phyloP scores from a whole-genome alignment of 2,329 filamentous ascomycete genomes.

The Pseudogymnoascus sp. region DNA sequence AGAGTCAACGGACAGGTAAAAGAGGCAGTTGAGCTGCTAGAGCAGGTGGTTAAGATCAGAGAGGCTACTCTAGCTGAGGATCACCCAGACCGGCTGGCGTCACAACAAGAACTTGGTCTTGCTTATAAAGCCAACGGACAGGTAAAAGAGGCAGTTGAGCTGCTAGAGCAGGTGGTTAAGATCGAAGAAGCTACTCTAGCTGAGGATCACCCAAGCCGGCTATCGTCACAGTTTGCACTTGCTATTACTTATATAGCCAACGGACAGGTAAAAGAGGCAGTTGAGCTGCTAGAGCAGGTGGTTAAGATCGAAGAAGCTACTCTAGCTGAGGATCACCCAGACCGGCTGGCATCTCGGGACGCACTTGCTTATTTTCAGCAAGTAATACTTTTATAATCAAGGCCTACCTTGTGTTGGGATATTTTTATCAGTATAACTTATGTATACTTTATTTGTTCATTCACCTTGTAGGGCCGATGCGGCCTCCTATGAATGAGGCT shows the following conservation, averaged over 20 bases:
- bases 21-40: no score
- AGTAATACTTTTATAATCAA: no score
- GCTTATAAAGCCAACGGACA: constrained; percentile 9
- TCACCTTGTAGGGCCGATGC: constrained; percentile 17
- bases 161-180: constrained; percentile 8
- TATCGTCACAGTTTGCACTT: no score
- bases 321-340: no score
- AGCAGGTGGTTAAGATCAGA: neutral
- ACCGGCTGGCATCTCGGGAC: no score
- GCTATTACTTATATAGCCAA: neutral
- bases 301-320: neutral
- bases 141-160: neutral
- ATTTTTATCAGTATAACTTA: no score
- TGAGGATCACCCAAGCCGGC: no score
- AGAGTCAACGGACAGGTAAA: no score
- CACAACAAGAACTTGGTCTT: constrained; percentile 4
- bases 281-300: constrained; percentile 7
- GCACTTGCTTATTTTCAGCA: no score
- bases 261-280: neutral
- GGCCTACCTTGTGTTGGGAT: no score
- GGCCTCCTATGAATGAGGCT: constrained; percentile 11
- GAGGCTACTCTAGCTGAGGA: neutral
- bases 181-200: neutral
- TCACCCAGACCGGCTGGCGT: neutral
- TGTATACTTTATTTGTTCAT: neutral